Evolutionary conservation across 306 rosid species (phyloP).

Genomic region (Trifolium fragiferum): DNA sequence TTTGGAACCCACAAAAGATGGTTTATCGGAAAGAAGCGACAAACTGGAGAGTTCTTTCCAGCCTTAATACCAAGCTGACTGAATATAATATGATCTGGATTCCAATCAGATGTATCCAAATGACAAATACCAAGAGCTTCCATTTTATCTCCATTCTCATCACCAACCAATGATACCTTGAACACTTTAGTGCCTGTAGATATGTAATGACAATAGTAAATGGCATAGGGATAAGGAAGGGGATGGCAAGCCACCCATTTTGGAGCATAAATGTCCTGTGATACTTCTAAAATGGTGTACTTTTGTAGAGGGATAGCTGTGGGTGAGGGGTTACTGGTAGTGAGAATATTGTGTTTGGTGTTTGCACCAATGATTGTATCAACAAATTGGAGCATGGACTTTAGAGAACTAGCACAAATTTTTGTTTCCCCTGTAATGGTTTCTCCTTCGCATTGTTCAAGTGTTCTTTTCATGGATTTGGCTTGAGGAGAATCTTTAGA

Average conservation of each 20-base stretch:
- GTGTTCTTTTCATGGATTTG: conserved; percentile 48
- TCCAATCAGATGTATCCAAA: conserved; percentile 68
- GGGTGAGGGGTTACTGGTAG: conserved; percentile 47
- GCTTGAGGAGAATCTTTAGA: conserved; percentile 51
- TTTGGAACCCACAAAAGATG: conserved; percentile 63
- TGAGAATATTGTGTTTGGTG: conserved; percentile 37
- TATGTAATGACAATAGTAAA: conserved; percentile 63
- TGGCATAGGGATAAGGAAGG: conserved; percentile 53
- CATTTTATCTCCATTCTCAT: conserved; percentile 55
- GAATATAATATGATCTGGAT: conserved; percentile 45
- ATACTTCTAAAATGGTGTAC: conserved; percentile 48
- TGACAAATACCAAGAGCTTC: conserved; percentile 66
- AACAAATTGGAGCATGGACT: conserved; percentile 55
- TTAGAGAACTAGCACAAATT: conserved; percentile 61
- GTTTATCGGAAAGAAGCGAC: conserved; percentile 63
- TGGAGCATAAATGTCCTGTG: conserved; percentile 55
- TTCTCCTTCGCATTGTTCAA: conserved; percentile 46
- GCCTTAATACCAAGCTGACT: conserved; percentile 44
- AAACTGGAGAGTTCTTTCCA: conserved; percentile 51
- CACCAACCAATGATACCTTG: conserved; percentile 55
- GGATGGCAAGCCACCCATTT: conserved; percentile 70
- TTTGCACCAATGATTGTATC: conserved; percentile 43
- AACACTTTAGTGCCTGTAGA: conserved; percentile 55
- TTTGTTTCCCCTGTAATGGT: conserved; percentile 60
- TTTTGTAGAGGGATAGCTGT: conserved; percentile 46